These are phyloP conservation scores for Lasiodiplodia citricola DNA, from an alignment of 2,329 filamentous ascomycete species.

Conservation along the genomic window DNA sequence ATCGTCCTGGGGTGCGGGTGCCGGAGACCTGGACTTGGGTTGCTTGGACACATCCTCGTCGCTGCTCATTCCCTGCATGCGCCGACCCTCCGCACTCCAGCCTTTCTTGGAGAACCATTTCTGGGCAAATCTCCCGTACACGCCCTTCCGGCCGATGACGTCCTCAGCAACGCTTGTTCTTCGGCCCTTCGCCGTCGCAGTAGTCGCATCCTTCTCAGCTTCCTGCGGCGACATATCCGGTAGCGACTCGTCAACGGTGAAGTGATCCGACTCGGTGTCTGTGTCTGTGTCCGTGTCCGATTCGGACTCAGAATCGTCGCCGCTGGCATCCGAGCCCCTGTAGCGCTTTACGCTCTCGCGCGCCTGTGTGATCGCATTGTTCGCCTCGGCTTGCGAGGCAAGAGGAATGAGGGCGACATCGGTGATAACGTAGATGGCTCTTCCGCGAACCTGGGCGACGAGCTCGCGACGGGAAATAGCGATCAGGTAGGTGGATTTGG, in stretches of 20 bases:
- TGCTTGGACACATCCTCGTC: slow-evolving; percentile 47
- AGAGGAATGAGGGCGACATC: slow-evolving; percentile 92
- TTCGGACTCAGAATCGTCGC: slow-evolving; percentile 40
- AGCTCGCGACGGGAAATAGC: slow-evolving; percentile 85
- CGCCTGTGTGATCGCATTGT: slow-evolving; percentile 71
- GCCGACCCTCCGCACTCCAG: slow-evolving; percentile 74
- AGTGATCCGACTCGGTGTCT: slow-evolving; percentile 41
- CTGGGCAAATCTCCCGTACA: slow-evolving; percentile 87
- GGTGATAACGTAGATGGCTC: slow-evolving; percentile 83
- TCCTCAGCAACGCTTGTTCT: slow-evolving; percentile 78
- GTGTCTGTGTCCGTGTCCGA: slow-evolving; percentile 35
- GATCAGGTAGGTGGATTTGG: slow-evolving; percentile 81
- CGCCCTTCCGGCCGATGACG: slow-evolving; percentile 81
- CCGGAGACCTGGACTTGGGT: slow-evolving; percentile 12
- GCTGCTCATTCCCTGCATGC: slow-evolving; percentile 70
- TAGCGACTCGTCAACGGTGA: slow-evolving; percentile 40
- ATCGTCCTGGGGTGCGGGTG: slow-evolving; percentile 16
- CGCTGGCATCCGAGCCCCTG: slow-evolving; percentile 36
- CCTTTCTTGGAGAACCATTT: slow-evolving; percentile 89
- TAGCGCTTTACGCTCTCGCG: slow-evolving; percentile 49
- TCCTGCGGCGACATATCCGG: slow-evolving; percentile 38
- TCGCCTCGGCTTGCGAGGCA: slow-evolving; percentile 74
- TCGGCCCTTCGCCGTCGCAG: slow-evolving; percentile 37
- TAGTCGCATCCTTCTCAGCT: slow-evolving; percentile 37
- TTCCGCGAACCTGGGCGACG: slow-evolving; percentile 83